A percentile compares a stretch with the other conserved stretches of the same genome.
phyloP scores from a whole-genome alignment of 2,329 filamentous ascomycete species.

The Ophiocordyceps robertsii region DNA sequence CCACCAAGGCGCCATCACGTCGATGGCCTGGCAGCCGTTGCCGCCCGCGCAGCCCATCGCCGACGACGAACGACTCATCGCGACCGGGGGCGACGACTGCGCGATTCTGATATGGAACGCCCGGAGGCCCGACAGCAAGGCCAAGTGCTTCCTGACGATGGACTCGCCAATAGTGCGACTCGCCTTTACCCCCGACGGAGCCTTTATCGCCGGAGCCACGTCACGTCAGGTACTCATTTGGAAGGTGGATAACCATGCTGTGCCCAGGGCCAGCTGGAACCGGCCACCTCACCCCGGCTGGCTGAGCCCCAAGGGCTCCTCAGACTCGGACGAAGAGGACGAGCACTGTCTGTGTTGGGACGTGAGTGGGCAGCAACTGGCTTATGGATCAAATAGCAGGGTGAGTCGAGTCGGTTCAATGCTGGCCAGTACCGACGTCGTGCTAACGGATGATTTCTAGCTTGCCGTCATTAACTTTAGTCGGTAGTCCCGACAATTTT shows the following conservation, averaged over 20 bases:
- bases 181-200: slow-evolving; percentile 49
- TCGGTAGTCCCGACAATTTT: slow-evolving; percentile 13
- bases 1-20: slow-evolving; percentile 44
- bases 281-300: slow-evolving; percentile 41
- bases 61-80: slow-evolving; percentile 42
- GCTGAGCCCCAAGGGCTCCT: slow-evolving; percentile 40
- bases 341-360: slow-evolving; percentile 52
- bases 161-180: slow-evolving; percentile 42
- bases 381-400: slow-evolving; percentile 48
- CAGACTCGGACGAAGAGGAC: slow-evolving; percentile 43
- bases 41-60: slow-evolving; percentile 16
- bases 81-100: slow-evolving; percentile 49
- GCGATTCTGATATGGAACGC: slow-evolving; percentile 51
- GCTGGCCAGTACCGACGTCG: too few species aligned
- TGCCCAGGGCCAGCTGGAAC: slow-evolving; percentile 48
- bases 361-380: slow-evolving; percentile 44
- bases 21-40: slow-evolving; percentile 47
- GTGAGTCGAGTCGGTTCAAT: slow-evolving; percentile 29
- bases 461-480: slow-evolving; percentile 39
- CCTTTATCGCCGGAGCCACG: slow-evolving; percentile 49
- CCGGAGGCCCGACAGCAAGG: slow-evolving; percentile 36
- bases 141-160: slow-evolving; percentile 49
- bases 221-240: slow-evolving; percentile 46
- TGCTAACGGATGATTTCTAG: slow-evolving; percentile 11
- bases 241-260: slow-evolving; percentile 45